These are phyloP conservation scores for Rhodomyrtus tomentosa DNA, from an alignment of 345 rosid genomes.

Conservation along the genomic window DNA sequence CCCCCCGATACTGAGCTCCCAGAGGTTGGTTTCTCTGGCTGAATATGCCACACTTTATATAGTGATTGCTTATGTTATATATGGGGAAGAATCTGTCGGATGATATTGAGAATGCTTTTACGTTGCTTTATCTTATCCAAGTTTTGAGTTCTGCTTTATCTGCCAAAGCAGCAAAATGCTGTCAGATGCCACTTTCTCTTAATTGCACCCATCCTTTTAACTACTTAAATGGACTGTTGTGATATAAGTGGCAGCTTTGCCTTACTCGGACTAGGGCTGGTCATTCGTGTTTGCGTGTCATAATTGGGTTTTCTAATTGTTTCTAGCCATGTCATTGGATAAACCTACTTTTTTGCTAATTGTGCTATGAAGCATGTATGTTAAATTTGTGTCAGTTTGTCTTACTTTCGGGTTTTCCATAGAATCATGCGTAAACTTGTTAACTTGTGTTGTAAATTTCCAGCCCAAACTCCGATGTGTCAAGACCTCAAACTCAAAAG, in stretches of 20 bases:
- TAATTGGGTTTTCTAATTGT: background rate
- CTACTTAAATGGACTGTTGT: background rate
- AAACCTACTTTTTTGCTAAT: background rate
- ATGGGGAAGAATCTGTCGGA: background rate
- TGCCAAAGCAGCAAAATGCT: background rate
- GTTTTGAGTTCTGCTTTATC: background rate
- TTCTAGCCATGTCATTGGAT: background rate
- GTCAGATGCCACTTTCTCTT: background rate
- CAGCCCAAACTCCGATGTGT: background rate
- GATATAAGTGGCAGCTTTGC: background rate
- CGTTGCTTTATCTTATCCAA: background rate
- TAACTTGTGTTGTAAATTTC: background rate
- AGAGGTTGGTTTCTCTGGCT: slow-evolving; percentile 27
- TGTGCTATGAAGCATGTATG: background rate
- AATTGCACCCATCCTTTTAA: background rate
- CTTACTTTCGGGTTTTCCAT: background rate
- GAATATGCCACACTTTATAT: background rate
- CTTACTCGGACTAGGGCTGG: background rate
- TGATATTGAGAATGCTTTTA: background rate
- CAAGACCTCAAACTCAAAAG: background rate
- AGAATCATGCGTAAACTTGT: background rate
- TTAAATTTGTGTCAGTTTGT: background rate
- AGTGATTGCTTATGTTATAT: background rate
- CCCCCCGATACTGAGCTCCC: slow-evolving; percentile 73
- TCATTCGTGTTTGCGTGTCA: background rate